Evolutionary conservation across 2,329 filamentous ascomycete genomes (phyloP).

Genomic region (Penicillium sp.): DNA sequence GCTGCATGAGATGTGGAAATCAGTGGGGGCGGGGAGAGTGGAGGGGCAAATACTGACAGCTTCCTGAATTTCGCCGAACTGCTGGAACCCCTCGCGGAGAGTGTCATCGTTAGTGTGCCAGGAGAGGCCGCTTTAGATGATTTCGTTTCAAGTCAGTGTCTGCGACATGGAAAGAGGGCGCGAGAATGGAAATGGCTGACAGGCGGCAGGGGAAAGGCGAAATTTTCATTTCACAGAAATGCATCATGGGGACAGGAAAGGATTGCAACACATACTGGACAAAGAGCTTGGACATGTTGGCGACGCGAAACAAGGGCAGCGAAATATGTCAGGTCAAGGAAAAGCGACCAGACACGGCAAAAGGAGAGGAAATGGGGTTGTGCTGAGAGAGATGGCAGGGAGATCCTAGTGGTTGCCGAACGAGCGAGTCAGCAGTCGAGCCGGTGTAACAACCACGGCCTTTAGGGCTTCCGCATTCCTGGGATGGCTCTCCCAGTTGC

Average conservation of each 20-base stretch:
- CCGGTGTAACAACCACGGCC: slow-evolving; percentile 27
- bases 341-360: slow-evolving; percentile 1
- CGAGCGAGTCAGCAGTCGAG: slow-evolving; percentile 26
- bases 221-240: slow-evolving; percentile 7
- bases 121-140: slow-evolving; percentile 73
- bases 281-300: slow-evolving; percentile 83
- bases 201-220: no score
- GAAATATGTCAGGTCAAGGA: no score
- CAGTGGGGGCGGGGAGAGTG: background rate
- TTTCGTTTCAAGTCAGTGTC: slow-evolving; percentile 1
- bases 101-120: slow-evolving; percentile 95
- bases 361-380: slow-evolving; percentile 8
- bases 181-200: background rate
- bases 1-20: slow-evolving; percentile 4
- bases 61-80: slow-evolving; percentile 88
- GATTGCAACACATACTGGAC: slow-evolving; percentile 67
- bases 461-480: slow-evolving; percentile 22
- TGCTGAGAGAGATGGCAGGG: slow-evolving; percentile 9
- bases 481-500: slow-evolving; percentile 9
- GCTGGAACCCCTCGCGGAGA: slow-evolving; percentile 85
- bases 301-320: no score
- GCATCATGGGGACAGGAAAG: slow-evolving; percentile 6
- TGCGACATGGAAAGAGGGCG: slow-evolving; percentile 15
- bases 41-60: slow-evolving; percentile 64
- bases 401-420: slow-evolving; percentile 26